A percentile compares a stretch with the other conserved stretches of the same genome.
phyloP scores from a whole-genome alignment of 1,284 basidiomycete species.

The Boletellus sp. region DNA sequence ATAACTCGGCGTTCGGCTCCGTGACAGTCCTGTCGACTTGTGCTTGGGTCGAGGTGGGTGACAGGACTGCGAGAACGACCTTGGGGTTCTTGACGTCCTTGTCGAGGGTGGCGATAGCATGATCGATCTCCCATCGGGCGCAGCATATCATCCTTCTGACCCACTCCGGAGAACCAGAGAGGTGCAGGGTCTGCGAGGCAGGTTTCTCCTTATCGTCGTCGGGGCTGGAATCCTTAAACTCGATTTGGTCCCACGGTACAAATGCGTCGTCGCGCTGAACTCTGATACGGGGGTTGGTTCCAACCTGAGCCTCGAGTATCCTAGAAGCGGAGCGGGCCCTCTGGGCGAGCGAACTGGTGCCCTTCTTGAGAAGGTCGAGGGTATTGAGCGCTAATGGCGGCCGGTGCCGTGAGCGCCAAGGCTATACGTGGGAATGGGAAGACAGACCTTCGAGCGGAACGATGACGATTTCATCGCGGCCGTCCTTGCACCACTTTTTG shows the following conservation, averaged over 20 bases:
- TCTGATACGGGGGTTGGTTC: constrained; percentile 69
- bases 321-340: constrained; percentile 81
- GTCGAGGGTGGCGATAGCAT: constrained; percentile 30
- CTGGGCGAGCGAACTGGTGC: constrained; percentile 70
- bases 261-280: constrained; percentile 78
- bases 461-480: constrained; percentile 66
- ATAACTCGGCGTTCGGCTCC: constrained; percentile 33
- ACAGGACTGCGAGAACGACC: constrained; percentile 59
- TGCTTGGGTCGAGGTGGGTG: constrained; percentile 35
- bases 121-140: constrained; percentile 65
- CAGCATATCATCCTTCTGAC: constrained; percentile 77
- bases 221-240: constrained; percentile 36
- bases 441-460: constrained; percentile 82
- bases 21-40: constrained; percentile 30
- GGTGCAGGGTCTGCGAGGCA: constrained; percentile 21
- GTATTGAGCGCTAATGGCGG: constrained; percentile 74
- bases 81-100: constrained; percentile 35
- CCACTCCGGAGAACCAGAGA: constrained; percentile 65
- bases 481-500: constrained; percentile 77
- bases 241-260: constrained; percentile 70
- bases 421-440: neutral
- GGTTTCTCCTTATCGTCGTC: constrained; percentile 29
- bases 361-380: constrained; percentile 92
- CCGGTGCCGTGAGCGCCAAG: constrained; percentile 13
- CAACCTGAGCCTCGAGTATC: constrained; percentile 78